Base-by-base conservation (phyloP, 176 grass and related monocot species). In the Triticum dicoccoides region DNA sequence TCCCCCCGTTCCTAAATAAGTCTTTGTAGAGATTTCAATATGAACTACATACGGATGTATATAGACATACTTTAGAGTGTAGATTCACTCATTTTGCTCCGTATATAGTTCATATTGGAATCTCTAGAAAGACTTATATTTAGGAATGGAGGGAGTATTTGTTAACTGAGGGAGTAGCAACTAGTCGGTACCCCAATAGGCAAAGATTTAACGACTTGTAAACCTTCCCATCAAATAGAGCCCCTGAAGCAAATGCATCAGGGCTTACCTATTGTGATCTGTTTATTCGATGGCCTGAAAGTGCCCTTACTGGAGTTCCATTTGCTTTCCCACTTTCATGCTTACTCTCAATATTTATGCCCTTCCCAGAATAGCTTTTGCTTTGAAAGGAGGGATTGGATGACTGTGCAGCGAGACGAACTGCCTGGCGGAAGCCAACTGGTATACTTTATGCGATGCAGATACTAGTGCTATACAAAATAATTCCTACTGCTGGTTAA, bases 301-400 rank as follows among this genome's bases (percentile, higher is more conserved):
- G 30, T 54, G 24, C 56, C 3, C 11, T 69, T 73, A 11, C 51
- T 17, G 13, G 37, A 69, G 29, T 69, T 77, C 37, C 59, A 45
- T 2, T 74, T 39, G 11, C 44, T 42, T 85, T 49, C 12, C 4
- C 30, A 33, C 41, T 58, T 85, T 45, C 39, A 44, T 83, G 23
- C 66, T 83, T 69, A 52, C 4, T 72, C 58, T 14, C 20, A 69
- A 88, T 41, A 58, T 51, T 23, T 84, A 38, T 87, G 37, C 23
- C 37, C 11, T 88, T 90, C 84, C 68, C 84, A 99, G 97, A 80
- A 99, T 90, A 86, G 83, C 73, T 94, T 94, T 73, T 82, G 82
- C 66, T 99, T 94, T 91, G 92, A 99, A 87, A 91, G 76, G 82
- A 90, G 90, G 86, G 97, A 99, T 82, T 99, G 97, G 97, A 96